phyloP scores from a whole-genome alignment of 1,284 basidiomycete genomes.

The Austroboletus olivaceoglutinosus region DNA sequence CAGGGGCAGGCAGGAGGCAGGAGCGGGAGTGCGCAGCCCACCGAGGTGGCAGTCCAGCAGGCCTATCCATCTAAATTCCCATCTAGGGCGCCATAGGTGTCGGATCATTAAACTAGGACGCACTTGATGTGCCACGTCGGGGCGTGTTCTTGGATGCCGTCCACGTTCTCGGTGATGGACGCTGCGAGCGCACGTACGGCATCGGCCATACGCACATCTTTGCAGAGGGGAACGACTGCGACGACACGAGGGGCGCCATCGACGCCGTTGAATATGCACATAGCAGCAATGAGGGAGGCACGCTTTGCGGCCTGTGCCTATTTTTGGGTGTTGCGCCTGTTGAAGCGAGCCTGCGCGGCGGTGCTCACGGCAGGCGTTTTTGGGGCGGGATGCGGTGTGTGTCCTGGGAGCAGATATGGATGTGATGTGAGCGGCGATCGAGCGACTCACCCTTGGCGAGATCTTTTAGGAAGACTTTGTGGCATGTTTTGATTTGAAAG shows the following conservation, averaged over 20 bases:
- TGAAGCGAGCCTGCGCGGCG: constrained; percentile 60
- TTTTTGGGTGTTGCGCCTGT: constrained; percentile 78
- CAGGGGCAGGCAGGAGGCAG: too few relatives aligned
- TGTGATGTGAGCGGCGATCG: background rate
- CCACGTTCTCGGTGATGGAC: constrained; percentile 55
- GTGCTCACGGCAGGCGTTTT: constrained; percentile 44
- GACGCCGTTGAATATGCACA: constrained; percentile 70
- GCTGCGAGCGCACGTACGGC: constrained; percentile 63
- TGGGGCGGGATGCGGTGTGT: constrained; percentile 49
- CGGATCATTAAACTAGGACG: too few relatives aligned
- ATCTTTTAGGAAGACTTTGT: constrained; percentile 81
- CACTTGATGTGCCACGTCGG: constrained; percentile 67
- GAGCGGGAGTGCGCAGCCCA: too few relatives aligned
- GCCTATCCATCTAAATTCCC: too few relatives aligned
- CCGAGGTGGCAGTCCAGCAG: too few relatives aligned
- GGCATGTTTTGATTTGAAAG: constrained; percentile 87
- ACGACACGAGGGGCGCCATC: constrained; percentile 81
- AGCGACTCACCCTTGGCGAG: constrained; percentile 68
- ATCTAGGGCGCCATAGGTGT: too few relatives aligned
- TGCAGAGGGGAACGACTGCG: constrained; percentile 73
- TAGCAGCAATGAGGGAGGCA: constrained; percentile 63
- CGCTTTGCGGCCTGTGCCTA: constrained; percentile 74
- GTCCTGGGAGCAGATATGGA: constrained; percentile 42
- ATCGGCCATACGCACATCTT: constrained; percentile 55
- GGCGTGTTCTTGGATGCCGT: constrained; percentile 11